Evolutionary conservation across 23 red algal species (phyloP).

Genomic region (Agarophyton chilense): DNA sequence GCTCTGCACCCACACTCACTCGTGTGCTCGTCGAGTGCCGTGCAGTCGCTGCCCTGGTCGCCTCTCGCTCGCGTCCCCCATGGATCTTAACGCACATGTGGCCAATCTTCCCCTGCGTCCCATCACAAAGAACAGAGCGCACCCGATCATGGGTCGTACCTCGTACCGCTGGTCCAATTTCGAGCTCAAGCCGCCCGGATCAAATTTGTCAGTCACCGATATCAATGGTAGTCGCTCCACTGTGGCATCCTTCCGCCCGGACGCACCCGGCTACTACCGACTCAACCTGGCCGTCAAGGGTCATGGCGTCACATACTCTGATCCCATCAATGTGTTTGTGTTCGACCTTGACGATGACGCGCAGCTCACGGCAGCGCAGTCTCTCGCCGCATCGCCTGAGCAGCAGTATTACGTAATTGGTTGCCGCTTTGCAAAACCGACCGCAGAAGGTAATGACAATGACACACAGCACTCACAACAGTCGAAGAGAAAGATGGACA

Average conservation of each 20-base stretch:
- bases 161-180: conserved; percentile 62
- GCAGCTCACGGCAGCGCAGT: background rate
- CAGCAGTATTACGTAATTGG: conserved; percentile 48
- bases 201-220: conserved; percentile 48
- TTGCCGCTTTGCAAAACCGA: conserved; percentile 30
- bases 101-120: background rate
- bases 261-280: conserved; percentile 38
- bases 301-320: conserved; percentile 60
- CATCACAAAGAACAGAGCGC: background rate
- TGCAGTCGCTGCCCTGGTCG: background rate
- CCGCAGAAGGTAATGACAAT: background rate
- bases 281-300: conserved; percentile 55
- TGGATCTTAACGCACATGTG: background rate
- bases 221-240: conserved; percentile 58
- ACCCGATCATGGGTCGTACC: conserved; percentile 60
- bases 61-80: background rate
- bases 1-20: background rate
- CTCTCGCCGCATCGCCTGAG: background rate
- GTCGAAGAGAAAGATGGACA: background rate
- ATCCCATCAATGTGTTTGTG: conserved; percentile 58
- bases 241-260: conserved; percentile 50
- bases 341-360: conserved; percentile 26
- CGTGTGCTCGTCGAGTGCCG: background rate
- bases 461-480: background rate
- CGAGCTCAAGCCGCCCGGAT: conserved; percentile 7